Percentiles rank a stretch among this genome's conserved stretches.
These are phyloP conservation scores for Dendrobium catenatum DNA, from an alignment of 106 monocot genomes.

Conservation along the genomic window DNA sequence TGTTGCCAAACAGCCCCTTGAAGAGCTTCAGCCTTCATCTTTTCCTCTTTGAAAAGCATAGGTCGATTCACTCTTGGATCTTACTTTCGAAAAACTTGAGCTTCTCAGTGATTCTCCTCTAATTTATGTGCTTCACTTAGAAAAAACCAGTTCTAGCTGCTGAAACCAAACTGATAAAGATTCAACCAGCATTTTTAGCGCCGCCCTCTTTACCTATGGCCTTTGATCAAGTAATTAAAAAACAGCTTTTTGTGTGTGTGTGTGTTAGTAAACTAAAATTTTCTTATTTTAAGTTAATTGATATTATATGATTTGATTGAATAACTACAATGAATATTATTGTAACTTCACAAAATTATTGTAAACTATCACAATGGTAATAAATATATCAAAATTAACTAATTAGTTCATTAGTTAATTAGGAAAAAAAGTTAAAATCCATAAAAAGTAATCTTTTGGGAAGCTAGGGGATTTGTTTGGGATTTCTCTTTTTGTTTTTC, in stretches of 20 bases:
- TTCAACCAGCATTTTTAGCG: conserved; percentile 58
- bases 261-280: too few relatives aligned
- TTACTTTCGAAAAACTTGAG: conserved; percentile 93
- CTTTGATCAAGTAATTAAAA: background rate
- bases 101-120: conserved; percentile 54
- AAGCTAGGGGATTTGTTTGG: too few relatives aligned
- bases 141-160: conserved; percentile 90
- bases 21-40: too few relatives aligned
- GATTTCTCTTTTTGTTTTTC: too few relatives aligned
- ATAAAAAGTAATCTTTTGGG: too few relatives aligned
- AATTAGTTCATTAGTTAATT: too few relatives aligned
- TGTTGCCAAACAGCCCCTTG: too few relatives aligned
- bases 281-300: too few relatives aligned
- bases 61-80: conserved; percentile 86
- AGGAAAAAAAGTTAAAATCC: too few relatives aligned
- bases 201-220: conserved; percentile 6
- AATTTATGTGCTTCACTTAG: conserved; percentile 87
- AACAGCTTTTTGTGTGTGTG: background rate
- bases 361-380: background rate
- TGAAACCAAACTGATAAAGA: conserved; percentile 77
- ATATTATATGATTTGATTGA: background rate
- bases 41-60: conserved; percentile 45
- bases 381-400: too few relatives aligned
- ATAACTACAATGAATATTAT: background rate
- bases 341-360: background rate